Conservation (phyloP, 129 eudicot genomes). For the Centrapalus pauciflorus region DNA sequence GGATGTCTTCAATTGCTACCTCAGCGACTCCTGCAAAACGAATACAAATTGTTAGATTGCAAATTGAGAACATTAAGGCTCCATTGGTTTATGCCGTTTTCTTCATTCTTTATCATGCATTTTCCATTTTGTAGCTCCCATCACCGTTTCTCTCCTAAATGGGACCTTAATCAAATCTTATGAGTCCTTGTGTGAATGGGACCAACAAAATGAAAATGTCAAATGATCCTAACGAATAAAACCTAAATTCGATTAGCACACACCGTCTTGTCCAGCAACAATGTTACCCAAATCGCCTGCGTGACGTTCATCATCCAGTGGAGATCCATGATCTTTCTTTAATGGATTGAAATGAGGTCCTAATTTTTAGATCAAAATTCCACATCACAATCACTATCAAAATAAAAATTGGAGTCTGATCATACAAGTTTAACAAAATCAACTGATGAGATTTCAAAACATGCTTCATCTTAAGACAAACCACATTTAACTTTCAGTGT, state of each 20-base stretch:
- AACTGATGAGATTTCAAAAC: neutral
- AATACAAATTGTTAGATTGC: neutral
- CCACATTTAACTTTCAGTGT: neutral
- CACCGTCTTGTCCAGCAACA: conserved; percentile 75
- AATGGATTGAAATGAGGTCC: conserved; percentile 96
- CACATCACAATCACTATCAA: neutral
- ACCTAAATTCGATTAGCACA: conserved; percentile 8
- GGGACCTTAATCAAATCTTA: neutral
- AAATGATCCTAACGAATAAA: neutral
- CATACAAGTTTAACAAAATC: neutral
- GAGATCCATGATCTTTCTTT: conserved; percentile 87
- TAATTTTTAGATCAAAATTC: conserved; percentile 12
- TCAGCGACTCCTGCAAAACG: conserved; percentile 76
- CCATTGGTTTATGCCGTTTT: neutral
- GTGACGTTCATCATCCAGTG: conserved; percentile 68
- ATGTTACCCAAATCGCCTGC: conserved; percentile 97
- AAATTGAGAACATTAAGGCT: neutral
- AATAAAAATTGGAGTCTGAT: neutral
- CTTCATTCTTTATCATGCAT: neutral
- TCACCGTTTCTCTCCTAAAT: neutral
- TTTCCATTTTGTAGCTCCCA: neutral
- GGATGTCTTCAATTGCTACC: conserved; percentile 54
- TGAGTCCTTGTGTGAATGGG: neutral
- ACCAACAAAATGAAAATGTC: conserved; percentile 3
- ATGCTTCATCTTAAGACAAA: neutral